Evolutionary conservation across 805 yeast species (phyloP).

Genomic region (Starmerella gropengiesseri): DNA sequence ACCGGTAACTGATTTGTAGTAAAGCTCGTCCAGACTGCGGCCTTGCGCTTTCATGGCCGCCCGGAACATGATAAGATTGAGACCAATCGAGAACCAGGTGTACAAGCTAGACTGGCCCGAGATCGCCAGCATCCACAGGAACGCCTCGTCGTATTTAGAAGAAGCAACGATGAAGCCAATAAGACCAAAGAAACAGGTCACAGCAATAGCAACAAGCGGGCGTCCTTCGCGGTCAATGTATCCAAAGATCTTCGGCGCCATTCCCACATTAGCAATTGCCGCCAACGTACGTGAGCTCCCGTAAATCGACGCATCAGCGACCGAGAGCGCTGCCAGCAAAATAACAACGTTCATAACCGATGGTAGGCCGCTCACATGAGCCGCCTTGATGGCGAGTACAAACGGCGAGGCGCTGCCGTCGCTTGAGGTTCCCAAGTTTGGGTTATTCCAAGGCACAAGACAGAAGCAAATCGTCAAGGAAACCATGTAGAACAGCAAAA

Average conservation of each 20-base stretch:
- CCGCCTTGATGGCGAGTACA: conserved; percentile 54
- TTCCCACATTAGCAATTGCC: conserved; percentile 52
- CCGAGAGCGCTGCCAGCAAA: conserved; percentile 55
- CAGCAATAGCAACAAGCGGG: conserved; percentile 50
- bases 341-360: conserved; percentile 60
- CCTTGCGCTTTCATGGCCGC: conserved; percentile 53
- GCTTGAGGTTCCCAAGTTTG: conserved; percentile 39
- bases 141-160: conserved; percentile 39
- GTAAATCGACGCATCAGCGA: conserved; percentile 58
- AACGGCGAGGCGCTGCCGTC: conserved; percentile 60
- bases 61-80: conserved; percentile 58
- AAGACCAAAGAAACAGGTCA: conserved; percentile 37
- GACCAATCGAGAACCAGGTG: conserved; percentile 67
- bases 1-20: conserved; percentile 60
- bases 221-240: conserved; percentile 62
- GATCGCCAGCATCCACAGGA: conserved; percentile 62
- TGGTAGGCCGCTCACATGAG: conserved; percentile 56
- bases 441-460: conserved; percentile 56
- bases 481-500: conserved; percentile 55
- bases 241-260: conserved; percentile 48
- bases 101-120: conserved; percentile 65
- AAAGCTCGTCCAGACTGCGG: conserved; percentile 55
- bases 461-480: conserved; percentile 50
- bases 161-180: conserved; percentile 49
- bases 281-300: conserved; percentile 59